Evolutionary conservation across 768 basidiomycete species (phyloP), one percentile per base, ranked within the genome.

Genomic region (Dacryopinax primogenitus): DNA sequence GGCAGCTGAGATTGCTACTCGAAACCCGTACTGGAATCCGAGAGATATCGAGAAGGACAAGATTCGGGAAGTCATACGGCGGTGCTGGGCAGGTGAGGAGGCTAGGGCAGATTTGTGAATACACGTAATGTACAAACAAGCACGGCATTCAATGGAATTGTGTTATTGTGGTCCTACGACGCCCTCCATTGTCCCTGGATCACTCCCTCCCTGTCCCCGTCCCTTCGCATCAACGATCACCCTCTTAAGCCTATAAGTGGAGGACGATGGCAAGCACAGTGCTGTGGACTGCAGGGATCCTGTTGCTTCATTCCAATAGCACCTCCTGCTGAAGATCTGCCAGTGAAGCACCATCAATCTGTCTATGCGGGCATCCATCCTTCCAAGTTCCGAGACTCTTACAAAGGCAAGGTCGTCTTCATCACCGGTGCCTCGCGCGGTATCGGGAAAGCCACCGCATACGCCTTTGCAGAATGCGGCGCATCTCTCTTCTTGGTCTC

Each of bases 21-120:
- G 68, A 62, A 75, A 69, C n/a, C 74, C 76, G 28, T 79, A 78
- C 70, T 74, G 74, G 6, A 78, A 78, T 64, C 78, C 78, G 0
- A 75, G 74, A 1, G 75, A 74, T 3, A 66, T 79, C 44, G 76
- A 78, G 51, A 72, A 72, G 63, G 75, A 71, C n/a, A 74, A 66
- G 45, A 44, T 78, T 41, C 37, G 73, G 32, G 65, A 69, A 30
- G 44, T 76, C 41, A 66, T 76, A 44, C 70, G 69, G 64, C 68
- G 75, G 65, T 74, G 74, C 18, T 76, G 72, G 69, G 73, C 66
- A 30, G 75, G 75, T 16, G 72, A 67, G 44, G 67, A 70, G n/a
- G 74, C 74, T 18, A 69, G 67, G 47, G 74, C 67, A 39, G 65
- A 68, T 51, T 33, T 67, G 63, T 70, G 28, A 44, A 7, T 18